Conservation (phyloP, 2,329 filamentous ascomycete genomes). For the Microascus cirrosus region DNA sequence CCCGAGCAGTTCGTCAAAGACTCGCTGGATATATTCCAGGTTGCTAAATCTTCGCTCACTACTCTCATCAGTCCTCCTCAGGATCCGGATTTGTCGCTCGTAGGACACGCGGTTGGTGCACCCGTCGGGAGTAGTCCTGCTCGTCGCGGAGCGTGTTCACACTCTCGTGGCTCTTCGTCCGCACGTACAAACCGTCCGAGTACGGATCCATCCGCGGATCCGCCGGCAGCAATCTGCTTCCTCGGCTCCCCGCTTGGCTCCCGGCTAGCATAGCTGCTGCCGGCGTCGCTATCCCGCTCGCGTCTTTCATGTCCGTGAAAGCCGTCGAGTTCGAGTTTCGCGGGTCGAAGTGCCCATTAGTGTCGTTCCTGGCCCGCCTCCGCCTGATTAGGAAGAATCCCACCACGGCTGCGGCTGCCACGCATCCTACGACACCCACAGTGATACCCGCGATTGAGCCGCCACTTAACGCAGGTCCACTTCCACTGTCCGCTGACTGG, state of each 20-base stretch:
- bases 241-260: conserved; percentile 29
- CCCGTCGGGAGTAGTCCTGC: conserved; percentile 52
- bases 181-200: conserved; percentile 42
- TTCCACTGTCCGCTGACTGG: conserved; percentile 8
- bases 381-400: conserved; percentile 31
- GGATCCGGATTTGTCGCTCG: conserved; percentile 53
- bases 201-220: conserved; percentile 55
- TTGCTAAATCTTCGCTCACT: neutral
- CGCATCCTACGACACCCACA: conserved; percentile 28
- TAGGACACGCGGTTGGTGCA: conserved; percentile 45
- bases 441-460: conserved; percentile 42
- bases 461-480: conserved; percentile 21
- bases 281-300: neutral
- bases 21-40: neutral
- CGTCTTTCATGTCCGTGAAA: conserved; percentile 20
- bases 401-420: conserved; percentile 27
- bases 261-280: neutral
- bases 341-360: neutral
- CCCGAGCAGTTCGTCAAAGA: neutral
- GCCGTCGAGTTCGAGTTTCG: conserved; percentile 33
- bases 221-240: conserved; percentile 43
- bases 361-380: conserved; percentile 29
- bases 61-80: conserved; percentile 13
- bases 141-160: conserved; percentile 53
- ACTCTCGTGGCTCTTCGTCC: conserved; percentile 51